phyloP scores from a whole-genome alignment of 2,329 filamentous ascomycete species.

The Aspergillus sclerotialis region DNA sequence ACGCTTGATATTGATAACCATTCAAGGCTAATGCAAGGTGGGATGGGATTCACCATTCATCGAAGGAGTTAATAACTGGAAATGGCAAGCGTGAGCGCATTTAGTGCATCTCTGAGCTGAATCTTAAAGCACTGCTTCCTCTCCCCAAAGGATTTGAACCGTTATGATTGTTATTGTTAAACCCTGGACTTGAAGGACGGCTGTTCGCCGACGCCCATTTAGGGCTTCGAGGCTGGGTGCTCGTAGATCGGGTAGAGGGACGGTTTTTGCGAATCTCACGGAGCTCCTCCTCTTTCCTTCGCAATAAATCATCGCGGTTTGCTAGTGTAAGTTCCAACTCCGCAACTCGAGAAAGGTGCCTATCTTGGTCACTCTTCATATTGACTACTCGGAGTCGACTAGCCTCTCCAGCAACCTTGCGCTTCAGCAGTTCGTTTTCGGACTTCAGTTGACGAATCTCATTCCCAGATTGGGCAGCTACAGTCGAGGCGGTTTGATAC shows the following conservation, averaged over 20 bases:
- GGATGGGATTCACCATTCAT: no score
- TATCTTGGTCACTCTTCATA: constrained; percentile 23
- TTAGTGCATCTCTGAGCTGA: constrained; percentile 28
- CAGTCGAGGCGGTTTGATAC: constrained; percentile 41
- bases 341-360: constrained; percentile 29
- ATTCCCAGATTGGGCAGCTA: constrained; percentile 34
- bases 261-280: constrained; percentile 38
- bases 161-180: constrained; percentile 23
- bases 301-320: constrained; percentile 32
- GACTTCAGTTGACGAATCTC: constrained; percentile 31
- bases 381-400: constrained; percentile 32
- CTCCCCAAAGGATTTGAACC: constrained; percentile 22
- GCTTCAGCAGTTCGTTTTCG: constrained; percentile 30
- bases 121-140: constrained; percentile 32
- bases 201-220: constrained; percentile 29
- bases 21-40: no score
- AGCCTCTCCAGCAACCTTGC: constrained; percentile 30
- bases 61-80: no score
- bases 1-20: no score
- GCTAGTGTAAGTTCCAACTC: constrained; percentile 32
- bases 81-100: no score
- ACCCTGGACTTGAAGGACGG: constrained; percentile 34
- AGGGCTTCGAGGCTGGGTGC: constrained; percentile 36
- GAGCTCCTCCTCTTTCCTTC: constrained; percentile 39
- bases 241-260: constrained; percentile 36